Evolutionary conservation across 345 rosid genomes (phyloP).

Genomic region (Salix caprea): DNA sequence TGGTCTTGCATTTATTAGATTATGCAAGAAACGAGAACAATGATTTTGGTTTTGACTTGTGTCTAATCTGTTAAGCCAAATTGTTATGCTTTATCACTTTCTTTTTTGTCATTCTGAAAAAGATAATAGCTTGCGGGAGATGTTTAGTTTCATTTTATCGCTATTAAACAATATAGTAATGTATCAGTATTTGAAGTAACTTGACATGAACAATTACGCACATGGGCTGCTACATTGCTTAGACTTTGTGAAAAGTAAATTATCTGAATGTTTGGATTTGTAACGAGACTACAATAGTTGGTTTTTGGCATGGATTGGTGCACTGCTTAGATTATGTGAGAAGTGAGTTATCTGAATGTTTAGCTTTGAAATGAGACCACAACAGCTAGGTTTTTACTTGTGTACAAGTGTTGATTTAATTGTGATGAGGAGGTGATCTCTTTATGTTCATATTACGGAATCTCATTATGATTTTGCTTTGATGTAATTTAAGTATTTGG

Average conservation of each 20-base stretch:
- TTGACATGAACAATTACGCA: neutral
- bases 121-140: neutral
- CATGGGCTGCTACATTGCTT: neutral
- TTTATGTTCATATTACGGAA: conserved; percentile 8
- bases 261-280: neutral
- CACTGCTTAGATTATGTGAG: neutral
- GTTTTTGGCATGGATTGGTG: neutral
- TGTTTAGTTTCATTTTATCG: neutral
- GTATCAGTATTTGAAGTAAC: neutral
- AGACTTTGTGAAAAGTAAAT: neutral
- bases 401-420: neutral
- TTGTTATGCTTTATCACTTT: neutral
- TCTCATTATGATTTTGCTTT: neutral
- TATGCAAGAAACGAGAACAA: neutral
- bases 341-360: neutral
- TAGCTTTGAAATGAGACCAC: neutral
- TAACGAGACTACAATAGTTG: neutral
- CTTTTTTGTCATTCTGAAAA: neutral
- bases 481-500: neutral
- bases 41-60: neutral
- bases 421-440: conserved; percentile 78
- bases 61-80: neutral
- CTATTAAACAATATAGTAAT: neutral
- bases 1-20: neutral
- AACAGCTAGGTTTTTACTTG: neutral